Evolutionary conservation across 176 grass and related monocot genomes (phyloP).

Genomic region (Saccharum spontaneum): DNA sequence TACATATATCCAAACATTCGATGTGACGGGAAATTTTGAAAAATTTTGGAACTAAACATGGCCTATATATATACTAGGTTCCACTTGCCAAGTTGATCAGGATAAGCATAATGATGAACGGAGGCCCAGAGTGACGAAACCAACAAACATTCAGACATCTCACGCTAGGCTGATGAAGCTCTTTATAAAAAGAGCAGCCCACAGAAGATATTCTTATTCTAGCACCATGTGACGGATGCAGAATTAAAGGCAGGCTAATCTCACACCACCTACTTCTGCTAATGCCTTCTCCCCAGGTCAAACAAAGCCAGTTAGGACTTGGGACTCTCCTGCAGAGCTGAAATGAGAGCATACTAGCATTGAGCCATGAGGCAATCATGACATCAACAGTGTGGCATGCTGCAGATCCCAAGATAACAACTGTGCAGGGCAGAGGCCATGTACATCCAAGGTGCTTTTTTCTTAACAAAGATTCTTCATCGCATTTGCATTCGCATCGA

Average conservation of each 20-base stretch:
- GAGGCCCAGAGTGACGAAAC: constrained; percentile 17
- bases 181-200: constrained; percentile 27
- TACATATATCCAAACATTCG: too few species aligned
- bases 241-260: constrained; percentile 16
- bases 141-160: constrained; percentile 48
- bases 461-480: constrained; percentile 46
- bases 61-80: background rate
- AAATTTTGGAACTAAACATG: too few species aligned
- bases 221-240: constrained; percentile 44
- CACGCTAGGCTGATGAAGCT: constrained; percentile 12
- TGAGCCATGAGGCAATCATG: constrained; percentile 25
- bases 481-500: background rate
- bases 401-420: constrained; percentile 47
- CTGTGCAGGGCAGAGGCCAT: constrained; percentile 29
- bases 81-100: constrained; percentile 32
- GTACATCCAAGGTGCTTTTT: constrained; percentile 24
- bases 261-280: constrained; percentile 18
- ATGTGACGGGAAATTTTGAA: too few species aligned
- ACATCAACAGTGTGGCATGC: constrained; percentile 31
- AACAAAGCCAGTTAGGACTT: constrained; percentile 23
- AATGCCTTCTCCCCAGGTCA: constrained; percentile 33
- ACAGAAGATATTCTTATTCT: constrained; percentile 38
- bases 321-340: background rate
- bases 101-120: constrained; percentile 33
- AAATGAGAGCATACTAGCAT: background rate